A percentile compares a stretch with the other conserved stretches of the same genome.
Conservation (phyloP, 148 eudicot genomes). For the Persicaria tinctoria region DNA sequence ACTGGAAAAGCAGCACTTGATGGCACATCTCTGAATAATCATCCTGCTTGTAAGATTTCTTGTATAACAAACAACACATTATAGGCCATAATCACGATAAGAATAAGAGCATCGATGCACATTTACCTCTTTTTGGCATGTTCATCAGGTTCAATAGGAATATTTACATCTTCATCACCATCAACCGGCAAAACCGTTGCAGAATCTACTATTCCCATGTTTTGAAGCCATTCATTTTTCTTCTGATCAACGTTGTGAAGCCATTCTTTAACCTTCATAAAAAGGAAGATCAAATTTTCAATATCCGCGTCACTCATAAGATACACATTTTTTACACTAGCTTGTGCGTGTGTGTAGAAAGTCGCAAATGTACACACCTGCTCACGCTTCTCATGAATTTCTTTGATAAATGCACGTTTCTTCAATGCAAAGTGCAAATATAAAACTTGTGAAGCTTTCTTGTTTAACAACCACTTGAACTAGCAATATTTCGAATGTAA, state of each 20-base stretch:
- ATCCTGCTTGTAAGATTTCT: neutral
- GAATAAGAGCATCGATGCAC: neutral
- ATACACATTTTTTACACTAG: too few relatives aligned
- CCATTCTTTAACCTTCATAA: slow-evolving; percentile 65
- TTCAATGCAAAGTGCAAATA: slow-evolving; percentile 91
- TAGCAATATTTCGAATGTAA: slow-evolving; percentile 15
- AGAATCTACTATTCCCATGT: neutral
- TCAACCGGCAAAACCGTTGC: neutral
- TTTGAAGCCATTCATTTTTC: slow-evolving; percentile 51
- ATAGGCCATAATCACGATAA: neutral
- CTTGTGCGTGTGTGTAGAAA: neutral
- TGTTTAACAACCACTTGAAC: slow-evolving; percentile 92
- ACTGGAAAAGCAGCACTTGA: neutral
- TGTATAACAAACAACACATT: neutral
- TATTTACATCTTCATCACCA: neutral
- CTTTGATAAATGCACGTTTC: slow-evolving; percentile 81
- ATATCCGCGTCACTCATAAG: neutral
- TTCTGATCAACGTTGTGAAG: too few relatives aligned
- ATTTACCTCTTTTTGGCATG: neutral
- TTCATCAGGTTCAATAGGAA: neutral
- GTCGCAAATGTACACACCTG: slow-evolving; percentile 49
- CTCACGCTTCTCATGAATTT: slow-evolving; percentile 93
- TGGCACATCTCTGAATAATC: neutral
- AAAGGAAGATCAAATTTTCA: neutral
- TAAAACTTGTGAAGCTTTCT: slow-evolving; percentile 91